Conservation (phyloP, 202 grass and related monocot species). For the Eragrostis tef region DNA sequence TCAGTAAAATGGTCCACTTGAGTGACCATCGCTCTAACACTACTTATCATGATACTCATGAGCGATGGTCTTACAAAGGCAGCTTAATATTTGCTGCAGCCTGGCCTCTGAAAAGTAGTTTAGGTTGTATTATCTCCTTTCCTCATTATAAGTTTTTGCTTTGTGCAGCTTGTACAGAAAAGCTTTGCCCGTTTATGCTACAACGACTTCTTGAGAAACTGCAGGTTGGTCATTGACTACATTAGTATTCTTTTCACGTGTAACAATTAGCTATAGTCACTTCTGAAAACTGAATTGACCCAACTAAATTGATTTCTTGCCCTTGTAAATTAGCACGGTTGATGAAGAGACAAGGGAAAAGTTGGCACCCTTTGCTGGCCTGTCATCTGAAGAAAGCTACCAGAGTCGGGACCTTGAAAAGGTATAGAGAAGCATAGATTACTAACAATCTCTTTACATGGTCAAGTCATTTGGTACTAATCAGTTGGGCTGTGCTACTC, state of each 20-base stretch:
- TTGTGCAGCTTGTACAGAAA: slow-evolving; percentile 89
- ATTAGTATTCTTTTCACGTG: not conserved
- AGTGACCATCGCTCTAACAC: not conserved
- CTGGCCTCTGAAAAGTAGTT: slow-evolving; percentile 15
- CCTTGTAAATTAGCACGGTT: slow-evolving; percentile 57
- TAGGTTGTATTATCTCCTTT: not conserved
- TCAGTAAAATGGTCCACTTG: not conserved
- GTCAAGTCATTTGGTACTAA: not conserved
- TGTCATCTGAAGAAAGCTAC: slow-evolving; percentile 85
- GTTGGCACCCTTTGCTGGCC: slow-evolving; percentile 59
- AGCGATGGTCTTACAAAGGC: not conserved
- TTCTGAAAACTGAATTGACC: not conserved
- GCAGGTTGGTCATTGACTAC: slow-evolving; percentile 50
- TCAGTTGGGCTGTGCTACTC: not conserved
- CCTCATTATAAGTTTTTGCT: slow-evolving; percentile 4
- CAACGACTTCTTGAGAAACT: slow-evolving; percentile 82
- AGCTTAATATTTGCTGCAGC: not conserved
- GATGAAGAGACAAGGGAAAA: slow-evolving; percentile 70
- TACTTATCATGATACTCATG: too few species aligned
- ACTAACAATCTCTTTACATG: not conserved
- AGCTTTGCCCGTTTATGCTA: slow-evolving; percentile 93
- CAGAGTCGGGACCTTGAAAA: slow-evolving; percentile 87
- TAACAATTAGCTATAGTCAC: slow-evolving; percentile 19
- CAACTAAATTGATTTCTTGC: not conserved
- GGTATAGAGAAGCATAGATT: slow-evolving; percentile 48